These are phyloP conservation scores for Macrophomina phaseolina DNA, from an alignment of 2,329 filamentous ascomycete species.

Conservation along the genomic window DNA sequence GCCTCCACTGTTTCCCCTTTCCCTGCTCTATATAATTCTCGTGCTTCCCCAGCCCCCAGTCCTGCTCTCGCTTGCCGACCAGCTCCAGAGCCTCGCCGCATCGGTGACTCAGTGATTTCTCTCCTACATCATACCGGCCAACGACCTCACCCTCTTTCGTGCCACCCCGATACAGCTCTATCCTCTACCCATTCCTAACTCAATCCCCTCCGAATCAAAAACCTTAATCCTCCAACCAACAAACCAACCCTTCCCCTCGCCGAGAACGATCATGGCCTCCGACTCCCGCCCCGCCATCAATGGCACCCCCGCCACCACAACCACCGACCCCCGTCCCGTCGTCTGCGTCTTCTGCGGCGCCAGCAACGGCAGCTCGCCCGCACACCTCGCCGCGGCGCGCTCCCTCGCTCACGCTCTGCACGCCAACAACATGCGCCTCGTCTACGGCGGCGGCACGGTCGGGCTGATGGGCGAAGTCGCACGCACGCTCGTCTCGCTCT, in stretches of 20 bases:
- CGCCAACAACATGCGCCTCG: slow-evolving; percentile 76
- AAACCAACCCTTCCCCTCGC: neutral
- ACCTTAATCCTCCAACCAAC: neutral
- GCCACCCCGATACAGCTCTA: no score
- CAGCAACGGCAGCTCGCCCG: slow-evolving; percentile 71
- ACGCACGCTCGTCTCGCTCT: slow-evolving; percentile 80
- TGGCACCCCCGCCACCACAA: slow-evolving; percentile 29
- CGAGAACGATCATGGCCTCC: slow-evolving; percentile 33
- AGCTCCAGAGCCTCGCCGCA: neutral
- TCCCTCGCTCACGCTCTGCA: slow-evolving; percentile 76
- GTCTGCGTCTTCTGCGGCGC: slow-evolving; percentile 97
- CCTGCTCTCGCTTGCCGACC: neutral
- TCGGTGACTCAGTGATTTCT: neutral
- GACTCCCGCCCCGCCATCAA: neutral
- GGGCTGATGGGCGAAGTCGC: slow-evolving; percentile 96
- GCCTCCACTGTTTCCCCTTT: neutral
- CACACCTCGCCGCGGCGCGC: slow-evolving; percentile 79
- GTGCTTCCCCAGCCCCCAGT: neutral
- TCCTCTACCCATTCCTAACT: no score
- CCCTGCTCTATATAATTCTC: slow-evolving; percentile 1
- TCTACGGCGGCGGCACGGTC: slow-evolving; percentile 93
- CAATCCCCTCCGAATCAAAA: neutral
- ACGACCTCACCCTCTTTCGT: neutral
- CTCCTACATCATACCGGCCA: neutral
- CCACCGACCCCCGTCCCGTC: slow-evolving; percentile 59